Conservation (phyloP, 805 yeast genomes). For the Candida arabinofermentans region DNA sequence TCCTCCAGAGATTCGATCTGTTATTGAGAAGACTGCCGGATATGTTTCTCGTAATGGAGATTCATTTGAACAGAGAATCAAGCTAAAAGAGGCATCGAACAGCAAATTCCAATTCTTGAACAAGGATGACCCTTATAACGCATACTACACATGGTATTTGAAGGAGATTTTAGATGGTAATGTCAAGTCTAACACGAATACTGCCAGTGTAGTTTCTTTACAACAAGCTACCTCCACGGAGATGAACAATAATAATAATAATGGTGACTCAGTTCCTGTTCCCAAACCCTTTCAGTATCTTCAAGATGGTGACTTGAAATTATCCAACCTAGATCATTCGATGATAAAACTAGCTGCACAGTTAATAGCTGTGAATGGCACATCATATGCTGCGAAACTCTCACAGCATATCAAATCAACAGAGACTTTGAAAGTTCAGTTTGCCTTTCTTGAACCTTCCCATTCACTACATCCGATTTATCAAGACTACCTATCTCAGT, state of each 20-base stretch:
- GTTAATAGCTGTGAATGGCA: slow-evolving; percentile 59
- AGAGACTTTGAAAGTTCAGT: slow-evolving; percentile 44
- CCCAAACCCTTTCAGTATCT: slow-evolving; percentile 26
- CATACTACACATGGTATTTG: slow-evolving; percentile 51
- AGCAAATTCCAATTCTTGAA: slow-evolving; percentile 63
- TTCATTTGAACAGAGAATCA: slow-evolving; percentile 57
- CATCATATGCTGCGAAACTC: slow-evolving; percentile 38
- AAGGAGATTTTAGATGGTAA: slow-evolving; percentile 29
- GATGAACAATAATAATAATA: background rate
- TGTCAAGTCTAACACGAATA: background rate
- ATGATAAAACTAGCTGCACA: slow-evolving; percentile 70
- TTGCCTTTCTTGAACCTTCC: slow-evolving; percentile 56
- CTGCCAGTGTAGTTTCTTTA: background rate
- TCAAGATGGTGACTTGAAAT: slow-evolving; percentile 27
- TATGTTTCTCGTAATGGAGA: slow-evolving; percentile 68
- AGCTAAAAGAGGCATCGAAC: slow-evolving; percentile 39
- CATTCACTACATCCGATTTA: slow-evolving; percentile 63
- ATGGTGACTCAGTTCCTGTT: slow-evolving; percentile 1
- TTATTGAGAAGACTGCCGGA: slow-evolving; percentile 67
- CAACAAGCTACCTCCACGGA: no score
- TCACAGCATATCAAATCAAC: slow-evolving; percentile 21
- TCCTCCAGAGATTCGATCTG: slow-evolving; percentile 44
- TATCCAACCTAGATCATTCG: slow-evolving; percentile 63
- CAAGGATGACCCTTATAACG: slow-evolving; percentile 49
- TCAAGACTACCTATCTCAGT: slow-evolving; percentile 50